Percentiles rank a stretch among this genome's conserved stretches.
phyloP scores from a whole-genome alignment of 208 protist genomes.

The Leptomonas pyrrhocoris region DNA sequence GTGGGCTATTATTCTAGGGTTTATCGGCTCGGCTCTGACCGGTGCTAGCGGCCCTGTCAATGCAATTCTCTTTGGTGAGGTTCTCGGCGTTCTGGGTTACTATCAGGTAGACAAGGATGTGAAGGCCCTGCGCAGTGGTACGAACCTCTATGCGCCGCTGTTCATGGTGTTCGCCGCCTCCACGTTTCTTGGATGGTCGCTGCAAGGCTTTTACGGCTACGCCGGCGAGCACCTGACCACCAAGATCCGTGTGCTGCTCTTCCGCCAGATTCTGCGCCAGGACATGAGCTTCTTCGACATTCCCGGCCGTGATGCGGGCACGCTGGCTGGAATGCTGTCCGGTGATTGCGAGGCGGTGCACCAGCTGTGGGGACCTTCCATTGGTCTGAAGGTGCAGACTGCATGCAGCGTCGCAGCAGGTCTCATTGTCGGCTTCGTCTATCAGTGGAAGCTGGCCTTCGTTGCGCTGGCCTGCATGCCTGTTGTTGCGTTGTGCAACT shows the following conservation, averaged over 20 bases:
- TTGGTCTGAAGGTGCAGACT: constrained; percentile 61
- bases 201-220: constrained; percentile 72
- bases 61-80: constrained; percentile 49
- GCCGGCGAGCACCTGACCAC: constrained; percentile 72
- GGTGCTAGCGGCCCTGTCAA: constrained; percentile 38
- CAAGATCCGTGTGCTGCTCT: constrained; percentile 57
- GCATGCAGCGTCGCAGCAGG: constrained; percentile 45
- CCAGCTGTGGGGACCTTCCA: constrained; percentile 69
- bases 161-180: constrained; percentile 54
- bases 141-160: constrained; percentile 47
- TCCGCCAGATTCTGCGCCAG: constrained; percentile 72
- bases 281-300: constrained; percentile 88
- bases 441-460: constrained; percentile 76
- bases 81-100: constrained; percentile 49
- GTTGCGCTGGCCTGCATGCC: constrained; percentile 65
- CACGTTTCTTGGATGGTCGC: constrained; percentile 40
- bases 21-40: constrained; percentile 52
- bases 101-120: constrained; percentile 40
- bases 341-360: constrained; percentile 80
- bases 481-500: constrained; percentile 28
- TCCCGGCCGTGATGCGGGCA: constrained; percentile 65
- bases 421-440: constrained; percentile 58
- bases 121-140: constrained; percentile 29
- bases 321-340: constrained; percentile 66
- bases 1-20: constrained; percentile 42